A percentile compares a stretch with the other conserved stretches of the same genome.
Evolutionary conservation across 352 stramenopile species (phyloP).

Genomic region (Pythium sukuiense): DNA sequence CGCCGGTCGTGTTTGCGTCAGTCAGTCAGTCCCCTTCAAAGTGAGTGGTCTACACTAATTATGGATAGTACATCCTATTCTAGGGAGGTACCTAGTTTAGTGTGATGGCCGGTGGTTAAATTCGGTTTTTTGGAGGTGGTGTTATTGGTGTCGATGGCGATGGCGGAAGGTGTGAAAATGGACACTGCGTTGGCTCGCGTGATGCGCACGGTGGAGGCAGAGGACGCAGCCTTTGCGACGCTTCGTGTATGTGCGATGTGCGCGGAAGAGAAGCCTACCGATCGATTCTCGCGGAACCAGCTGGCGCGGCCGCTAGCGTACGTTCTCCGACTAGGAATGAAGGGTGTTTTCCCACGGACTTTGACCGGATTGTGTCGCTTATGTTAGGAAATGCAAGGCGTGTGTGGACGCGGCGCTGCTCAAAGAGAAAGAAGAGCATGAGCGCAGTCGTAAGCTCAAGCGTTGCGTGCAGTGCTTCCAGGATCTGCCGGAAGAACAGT

Average conservation of each 20-base stretch:
- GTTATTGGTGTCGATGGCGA: background rate
- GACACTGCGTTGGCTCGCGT: background rate
- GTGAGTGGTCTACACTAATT: slow-evolving; percentile 25
- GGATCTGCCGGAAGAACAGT: slow-evolving; percentile 50
- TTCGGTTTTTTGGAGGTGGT: slow-evolving; percentile 15
- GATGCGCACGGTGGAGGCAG: background rate
- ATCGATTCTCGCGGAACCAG: slow-evolving; percentile 55
- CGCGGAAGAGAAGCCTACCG: slow-evolving; percentile 8
- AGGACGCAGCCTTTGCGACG: slow-evolving; percentile 6
- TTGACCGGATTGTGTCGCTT: background rate
- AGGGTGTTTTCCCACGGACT: background rate
- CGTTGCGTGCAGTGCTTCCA: slow-evolving; percentile 79
- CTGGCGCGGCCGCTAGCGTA: slow-evolving; percentile 45
- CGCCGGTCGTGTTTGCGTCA: slow-evolving; percentile 3
- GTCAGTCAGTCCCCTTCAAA: slow-evolving; percentile 15
- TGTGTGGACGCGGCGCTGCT: slow-evolving; percentile 43
- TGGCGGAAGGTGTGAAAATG: slow-evolving; percentile 2
- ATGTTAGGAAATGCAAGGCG: slow-evolving; percentile 53
- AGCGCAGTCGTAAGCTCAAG: slow-evolving; percentile 41
- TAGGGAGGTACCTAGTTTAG: slow-evolving; percentile 14
- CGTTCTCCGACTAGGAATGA: slow-evolving; percentile 21
- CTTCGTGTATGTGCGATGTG: slow-evolving; percentile 36
- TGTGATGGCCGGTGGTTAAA: slow-evolving; percentile 1
- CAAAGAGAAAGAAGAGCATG: slow-evolving; percentile 21
- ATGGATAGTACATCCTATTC: background rate